phyloP scores from a whole-genome alignment of 208 protist genomes.

The Leishmania aethiopica region DNA sequence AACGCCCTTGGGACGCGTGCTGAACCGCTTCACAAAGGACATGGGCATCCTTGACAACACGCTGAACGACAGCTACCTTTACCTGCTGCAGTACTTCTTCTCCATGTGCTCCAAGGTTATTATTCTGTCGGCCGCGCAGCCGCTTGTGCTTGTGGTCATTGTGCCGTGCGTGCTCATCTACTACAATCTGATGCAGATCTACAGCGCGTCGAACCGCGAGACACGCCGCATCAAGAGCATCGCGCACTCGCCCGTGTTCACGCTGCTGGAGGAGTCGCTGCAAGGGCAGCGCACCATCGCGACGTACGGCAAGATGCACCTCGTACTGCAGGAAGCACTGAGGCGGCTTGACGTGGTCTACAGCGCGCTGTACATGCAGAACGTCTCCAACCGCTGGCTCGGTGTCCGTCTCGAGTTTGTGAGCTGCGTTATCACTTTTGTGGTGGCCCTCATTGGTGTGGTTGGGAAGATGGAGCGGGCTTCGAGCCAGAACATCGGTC shows the following conservation, averaged over 20 bases:
- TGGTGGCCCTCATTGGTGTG: constrained; percentile 57
- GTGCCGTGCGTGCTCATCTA: constrained; percentile 73
- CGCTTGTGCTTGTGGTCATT: constrained; percentile 49
- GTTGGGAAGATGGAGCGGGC: constrained; percentile 34
- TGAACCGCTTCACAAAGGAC: constrained; percentile 96
- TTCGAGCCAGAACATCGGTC: constrained; percentile 31
- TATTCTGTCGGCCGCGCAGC: constrained; percentile 52
- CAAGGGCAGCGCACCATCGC: constrained; percentile 86
- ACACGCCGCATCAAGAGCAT: constrained; percentile 89
- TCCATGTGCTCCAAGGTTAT: constrained; percentile 55
- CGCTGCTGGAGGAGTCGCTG: constrained; percentile 92
- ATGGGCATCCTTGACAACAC: constrained; percentile 75
- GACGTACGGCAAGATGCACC: constrained; percentile 51
- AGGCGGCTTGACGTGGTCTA: constrained; percentile 59
- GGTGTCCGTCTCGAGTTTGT: constrained; percentile 88
- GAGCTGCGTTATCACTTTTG: constrained; percentile 68
- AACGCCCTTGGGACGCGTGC: constrained; percentile 93
- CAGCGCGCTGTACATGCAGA: constrained; percentile 53
- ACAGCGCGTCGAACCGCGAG: constrained; percentile 83
- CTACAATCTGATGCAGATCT: constrained; percentile 92
- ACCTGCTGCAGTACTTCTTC: constrained; percentile 63
- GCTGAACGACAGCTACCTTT: constrained; percentile 59
- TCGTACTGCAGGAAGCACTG: constrained; percentile 40
- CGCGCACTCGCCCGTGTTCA: constrained; percentile 92
- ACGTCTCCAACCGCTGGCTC: constrained; percentile 87